These are phyloP conservation scores for Aureobasidium sp. DNA, from an alignment of 2,329 filamentous ascomycete species.

Conservation along the genomic window DNA sequence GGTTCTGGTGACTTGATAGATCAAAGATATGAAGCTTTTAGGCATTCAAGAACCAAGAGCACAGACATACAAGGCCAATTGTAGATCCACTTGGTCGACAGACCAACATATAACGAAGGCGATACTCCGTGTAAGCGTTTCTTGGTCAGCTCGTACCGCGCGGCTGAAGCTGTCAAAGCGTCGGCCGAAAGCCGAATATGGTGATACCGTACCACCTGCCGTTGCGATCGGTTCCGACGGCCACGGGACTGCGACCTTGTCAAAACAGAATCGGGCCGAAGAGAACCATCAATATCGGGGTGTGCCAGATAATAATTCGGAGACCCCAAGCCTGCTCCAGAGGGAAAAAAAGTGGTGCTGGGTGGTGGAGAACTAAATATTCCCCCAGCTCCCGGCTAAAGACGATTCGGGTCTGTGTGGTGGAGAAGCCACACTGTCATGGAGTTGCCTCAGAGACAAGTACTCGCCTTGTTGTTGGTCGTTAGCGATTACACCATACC, in stretches of 20 bases:
- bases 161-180: too few relatives aligned
- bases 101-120: not conserved
- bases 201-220: not conserved
- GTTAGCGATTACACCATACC: not conserved
- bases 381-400: not conserved
- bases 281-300: not conserved
- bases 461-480: not conserved
- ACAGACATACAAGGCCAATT: not conserved
- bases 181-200: not conserved
- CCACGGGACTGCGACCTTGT: not conserved
- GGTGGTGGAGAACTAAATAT: not conserved
- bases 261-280: slow-evolving; percentile 6
- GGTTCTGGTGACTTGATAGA: not conserved
- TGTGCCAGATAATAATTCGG: slow-evolving; percentile 8
- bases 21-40: not conserved
- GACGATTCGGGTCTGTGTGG: not conserved
- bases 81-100: not conserved
- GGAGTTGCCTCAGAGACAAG: not conserved
- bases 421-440: slow-evolving; percentile 5
- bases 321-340: slow-evolving; percentile 6
- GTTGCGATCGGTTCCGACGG: not conserved
- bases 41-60: not conserved
- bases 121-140: not conserved
- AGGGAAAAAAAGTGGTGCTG: not conserved
- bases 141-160: too few relatives aligned